Evolutionary conservation across 1,139 yeast genomes (phyloP).

Genomic region (Taphrina pruni): DNA sequence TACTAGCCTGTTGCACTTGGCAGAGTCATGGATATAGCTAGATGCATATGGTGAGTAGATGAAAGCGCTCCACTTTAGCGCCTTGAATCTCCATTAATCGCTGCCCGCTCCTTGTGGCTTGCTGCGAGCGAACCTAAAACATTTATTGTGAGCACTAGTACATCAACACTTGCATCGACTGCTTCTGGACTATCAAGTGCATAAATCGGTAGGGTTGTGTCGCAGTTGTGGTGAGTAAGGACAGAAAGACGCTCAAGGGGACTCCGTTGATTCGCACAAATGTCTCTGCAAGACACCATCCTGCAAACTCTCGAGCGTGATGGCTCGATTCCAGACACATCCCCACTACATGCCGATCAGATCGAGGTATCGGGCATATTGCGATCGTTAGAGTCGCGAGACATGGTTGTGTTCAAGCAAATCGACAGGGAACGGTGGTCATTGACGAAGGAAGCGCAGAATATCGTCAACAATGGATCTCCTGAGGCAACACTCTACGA

Average conservation of each 20-base stretch:
- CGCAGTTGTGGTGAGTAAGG: no score
- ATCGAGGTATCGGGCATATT: constrained; percentile 62
- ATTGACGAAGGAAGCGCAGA: constrained; percentile 79
- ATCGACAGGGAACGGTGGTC: constrained; percentile 77
- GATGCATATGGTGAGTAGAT: no score
- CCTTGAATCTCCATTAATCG: no score
- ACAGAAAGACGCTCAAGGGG: background rate
- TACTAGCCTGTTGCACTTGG: no score
- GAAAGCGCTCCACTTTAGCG: no score
- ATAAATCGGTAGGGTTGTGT: no score
- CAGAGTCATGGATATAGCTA: no score
- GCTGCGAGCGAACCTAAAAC: constrained; percentile 1
- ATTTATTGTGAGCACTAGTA: background rate
- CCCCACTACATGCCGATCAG: constrained; percentile 20
- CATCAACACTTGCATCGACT: background rate
- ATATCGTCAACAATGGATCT: constrained; percentile 78
- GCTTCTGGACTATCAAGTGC: background rate
- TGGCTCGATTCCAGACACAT: constrained; percentile 30
- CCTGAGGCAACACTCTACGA: constrained; percentile 84
- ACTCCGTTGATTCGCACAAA: background rate
- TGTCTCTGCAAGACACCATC: constrained; percentile 32
- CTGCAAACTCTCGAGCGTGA: constrained; percentile 35
- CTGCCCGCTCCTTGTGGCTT: constrained; percentile 5
- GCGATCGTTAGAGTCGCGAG: constrained; percentile 82
- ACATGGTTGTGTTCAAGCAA: constrained; percentile 76